Conservation (phyloP, 23 red algal genomes). For the Chondrus crispus region DNA sequence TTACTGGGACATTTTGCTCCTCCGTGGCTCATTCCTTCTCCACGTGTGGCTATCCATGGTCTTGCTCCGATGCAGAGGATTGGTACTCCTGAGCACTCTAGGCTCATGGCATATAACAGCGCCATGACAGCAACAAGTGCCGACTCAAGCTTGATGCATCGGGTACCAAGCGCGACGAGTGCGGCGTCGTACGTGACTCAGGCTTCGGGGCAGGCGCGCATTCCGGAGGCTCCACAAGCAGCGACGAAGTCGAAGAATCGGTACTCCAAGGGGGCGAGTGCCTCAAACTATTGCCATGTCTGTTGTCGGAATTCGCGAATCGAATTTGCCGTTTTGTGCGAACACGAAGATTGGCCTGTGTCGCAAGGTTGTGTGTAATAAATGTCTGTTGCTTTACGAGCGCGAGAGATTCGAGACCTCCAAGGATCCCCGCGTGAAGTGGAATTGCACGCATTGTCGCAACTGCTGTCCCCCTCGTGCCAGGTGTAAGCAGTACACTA, state of each 20-base stretch:
- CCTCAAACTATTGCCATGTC: conserved; percentile 38
- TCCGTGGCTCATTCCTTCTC: no score
- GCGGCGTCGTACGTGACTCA: no score
- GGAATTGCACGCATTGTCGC: conserved; percentile 42
- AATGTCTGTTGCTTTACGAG: conserved; percentile 24
- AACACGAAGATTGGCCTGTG: conserved; percentile 31
- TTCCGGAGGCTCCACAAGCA: no score
- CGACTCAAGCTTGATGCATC: no score
- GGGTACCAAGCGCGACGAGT: no score
- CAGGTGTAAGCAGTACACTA: conserved; percentile 38
- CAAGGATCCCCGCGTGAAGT: neutral
- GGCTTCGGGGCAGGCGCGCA: no score
- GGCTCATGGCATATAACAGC: no score
- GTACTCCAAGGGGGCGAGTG: conserved; percentile 26
- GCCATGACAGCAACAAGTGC: no score
- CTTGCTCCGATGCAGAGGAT: no score
- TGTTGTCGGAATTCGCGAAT: conserved; percentile 38
- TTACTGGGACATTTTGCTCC: no score
- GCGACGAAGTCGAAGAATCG: conserved; percentile 24
- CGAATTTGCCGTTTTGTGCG: neutral
- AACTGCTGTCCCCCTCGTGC: neutral
- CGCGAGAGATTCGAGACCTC: neutral
- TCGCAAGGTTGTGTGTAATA: conserved; percentile 41
- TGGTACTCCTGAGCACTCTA: no score
- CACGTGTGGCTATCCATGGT: no score